These are phyloP conservation scores for Colletotrichum euphorbiae DNA, from an alignment of 2,329 filamentous ascomycete genomes.

Conservation along the genomic window DNA sequence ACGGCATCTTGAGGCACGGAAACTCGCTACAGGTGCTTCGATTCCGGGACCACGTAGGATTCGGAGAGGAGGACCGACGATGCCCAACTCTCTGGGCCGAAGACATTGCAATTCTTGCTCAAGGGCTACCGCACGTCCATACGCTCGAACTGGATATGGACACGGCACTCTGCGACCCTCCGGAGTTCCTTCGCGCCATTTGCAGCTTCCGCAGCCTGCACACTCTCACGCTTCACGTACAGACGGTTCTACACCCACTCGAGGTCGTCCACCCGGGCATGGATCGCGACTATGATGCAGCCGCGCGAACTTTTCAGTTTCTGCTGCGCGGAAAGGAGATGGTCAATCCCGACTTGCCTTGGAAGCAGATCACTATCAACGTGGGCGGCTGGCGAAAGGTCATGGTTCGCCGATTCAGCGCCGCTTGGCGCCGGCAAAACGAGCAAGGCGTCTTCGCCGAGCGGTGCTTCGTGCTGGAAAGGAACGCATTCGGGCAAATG, in stretches of 20 bases:
- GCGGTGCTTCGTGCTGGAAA: slow-evolving; percentile 58
- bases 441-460: slow-evolving; percentile 58
- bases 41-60: slow-evolving; percentile 60
- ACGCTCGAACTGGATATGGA: slow-evolving; percentile 63
- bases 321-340: slow-evolving; percentile 48
- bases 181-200: slow-evolving; percentile 52
- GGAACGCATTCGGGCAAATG: slow-evolving; percentile 34
- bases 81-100: slow-evolving; percentile 55
- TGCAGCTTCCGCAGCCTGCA: slow-evolving; percentile 54
- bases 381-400: slow-evolving; percentile 60
- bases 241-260: slow-evolving; percentile 53
- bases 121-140: slow-evolving; percentile 48
- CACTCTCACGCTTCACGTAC: slow-evolving; percentile 58
- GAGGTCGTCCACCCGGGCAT: slow-evolving; percentile 44
- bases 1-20: slow-evolving; percentile 54
- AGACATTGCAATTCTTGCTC: slow-evolving; percentile 51
- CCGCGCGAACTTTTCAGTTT: slow-evolving; percentile 48
- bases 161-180: slow-evolving; percentile 48
- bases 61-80: slow-evolving; percentile 54
- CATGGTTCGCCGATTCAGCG: slow-evolving; percentile 57
- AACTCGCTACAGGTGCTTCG: slow-evolving; percentile 52
- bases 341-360: slow-evolving; percentile 43
- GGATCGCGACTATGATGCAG: slow-evolving; percentile 54
- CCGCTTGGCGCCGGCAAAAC: slow-evolving; percentile 55
- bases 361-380: slow-evolving; percentile 58